Percentiles rank a stretch among this genome's conserved stretches.
Evolutionary conservation across 1,284 basidiomycete genomes (phyloP).

Genomic region (Coniophora puteana): DNA sequence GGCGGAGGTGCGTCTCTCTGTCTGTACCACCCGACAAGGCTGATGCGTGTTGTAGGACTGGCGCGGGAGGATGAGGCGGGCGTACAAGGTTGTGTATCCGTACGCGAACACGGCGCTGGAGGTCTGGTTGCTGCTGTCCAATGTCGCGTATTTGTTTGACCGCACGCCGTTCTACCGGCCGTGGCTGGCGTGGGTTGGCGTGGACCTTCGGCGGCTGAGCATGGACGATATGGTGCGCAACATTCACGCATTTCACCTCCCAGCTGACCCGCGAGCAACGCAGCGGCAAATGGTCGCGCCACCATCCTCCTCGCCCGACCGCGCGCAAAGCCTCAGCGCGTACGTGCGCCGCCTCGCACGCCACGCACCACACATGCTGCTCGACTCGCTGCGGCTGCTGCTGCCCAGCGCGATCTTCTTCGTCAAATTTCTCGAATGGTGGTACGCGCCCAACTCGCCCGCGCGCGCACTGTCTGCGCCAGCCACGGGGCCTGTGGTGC

Average conservation of each 20-base stretch:
- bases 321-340: no score
- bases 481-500: constrained; percentile 63
- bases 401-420: constrained; percentile 94
- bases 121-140: constrained; percentile 78
- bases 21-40: constrained; percentile 6
- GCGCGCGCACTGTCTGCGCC: constrained; percentile 59
- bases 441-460: constrained; percentile 97
- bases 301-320: no score
- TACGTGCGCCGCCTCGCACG: constrained; percentile 6
- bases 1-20: constrained; percentile 41
- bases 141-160: constrained; percentile 90
- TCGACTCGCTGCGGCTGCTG: constrained; percentile 79
- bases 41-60: constrained; percentile 29
- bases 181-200: constrained; percentile 83
- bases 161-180: constrained; percentile 87
- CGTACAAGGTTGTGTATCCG: constrained; percentile 77
- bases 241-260: no score
- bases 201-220: constrained; percentile 78
- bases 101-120: constrained; percentile 79
- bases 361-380: constrained; percentile 55
- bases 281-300: no score
- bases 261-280: constrained; percentile 12
- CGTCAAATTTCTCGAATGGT: constrained; percentile 98
- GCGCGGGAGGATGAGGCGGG: constrained; percentile 48
- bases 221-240: constrained; percentile 64